These are phyloP conservation scores for Cryptosporidium viatorum DNA, from an alignment of 169 alveolate genomes.

Conservation along the genomic window DNA sequence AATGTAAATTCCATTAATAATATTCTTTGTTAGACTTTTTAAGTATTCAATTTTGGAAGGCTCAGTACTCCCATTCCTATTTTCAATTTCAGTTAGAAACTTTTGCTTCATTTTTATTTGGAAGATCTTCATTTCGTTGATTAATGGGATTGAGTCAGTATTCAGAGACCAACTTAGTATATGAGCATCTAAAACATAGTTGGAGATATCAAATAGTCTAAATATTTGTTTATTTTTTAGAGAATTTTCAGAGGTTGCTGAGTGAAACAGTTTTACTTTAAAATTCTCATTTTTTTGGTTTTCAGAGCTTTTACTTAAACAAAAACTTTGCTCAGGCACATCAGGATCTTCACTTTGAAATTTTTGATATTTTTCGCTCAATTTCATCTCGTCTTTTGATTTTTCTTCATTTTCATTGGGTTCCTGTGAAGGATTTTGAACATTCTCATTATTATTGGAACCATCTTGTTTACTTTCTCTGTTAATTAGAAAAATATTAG, in stretches of 20 bases:
- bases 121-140: background rate
- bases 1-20: conserved; percentile 54
- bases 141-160: conserved; percentile 10
- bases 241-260: background rate
- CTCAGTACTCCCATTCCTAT: background rate
- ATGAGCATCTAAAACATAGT: conserved; percentile 14
- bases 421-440: background rate
- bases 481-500: background rate
- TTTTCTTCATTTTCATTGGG: background rate
- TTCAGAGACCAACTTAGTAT: conserved; percentile 39
- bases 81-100: conserved; percentile 10
- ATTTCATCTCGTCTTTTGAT: background rate
- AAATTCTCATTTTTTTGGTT: background rate
- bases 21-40: conserved; percentile 15
- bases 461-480: background rate
- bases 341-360: background rate
- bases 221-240: conserved; percentile 11
- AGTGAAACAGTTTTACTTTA: background rate
- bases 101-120: conserved; percentile 15
- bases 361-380: background rate
- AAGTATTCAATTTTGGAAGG: background rate
- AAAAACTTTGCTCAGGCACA: too few relatives aligned
- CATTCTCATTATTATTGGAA: background rate
- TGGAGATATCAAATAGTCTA: conserved; percentile 14
- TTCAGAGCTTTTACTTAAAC: background rate